phyloP scores from a whole-genome alignment of 163 green algal genomes.

The Chlamydomonas reinhardtii region DNA sequence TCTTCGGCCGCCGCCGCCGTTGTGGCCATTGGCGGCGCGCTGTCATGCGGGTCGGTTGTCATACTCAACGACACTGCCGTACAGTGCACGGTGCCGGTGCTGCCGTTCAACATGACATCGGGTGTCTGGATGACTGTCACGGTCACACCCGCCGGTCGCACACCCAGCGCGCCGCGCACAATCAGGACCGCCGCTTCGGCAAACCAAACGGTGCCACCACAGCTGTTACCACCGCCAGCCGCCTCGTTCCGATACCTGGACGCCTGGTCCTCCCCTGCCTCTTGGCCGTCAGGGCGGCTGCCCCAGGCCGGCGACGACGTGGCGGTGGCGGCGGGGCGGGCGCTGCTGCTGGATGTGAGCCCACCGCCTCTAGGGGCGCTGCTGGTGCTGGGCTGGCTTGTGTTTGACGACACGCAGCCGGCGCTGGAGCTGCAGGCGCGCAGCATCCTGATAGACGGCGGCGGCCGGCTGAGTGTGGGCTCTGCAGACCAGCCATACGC shows the following conservation, averaged over 20 bases:
- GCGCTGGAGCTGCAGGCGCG: background rate
- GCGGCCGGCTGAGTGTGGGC: constrained; percentile 65
- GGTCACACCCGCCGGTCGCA: no score
- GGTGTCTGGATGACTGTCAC: no score
- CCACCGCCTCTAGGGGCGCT: constrained; percentile 51
- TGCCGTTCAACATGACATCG: no score
- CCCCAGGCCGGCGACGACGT: constrained; percentile 58
- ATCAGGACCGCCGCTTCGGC: no score
- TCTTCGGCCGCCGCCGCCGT: no score
- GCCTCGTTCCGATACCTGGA: constrained; percentile 64
- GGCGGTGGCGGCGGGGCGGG: constrained; percentile 58
- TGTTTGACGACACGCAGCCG: constrained; percentile 58
- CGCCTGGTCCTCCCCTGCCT: constrained; percentile 62
- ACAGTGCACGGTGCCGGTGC: background rate
- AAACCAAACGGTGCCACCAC: no score
- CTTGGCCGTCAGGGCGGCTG: constrained; percentile 62
- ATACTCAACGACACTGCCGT: background rate
- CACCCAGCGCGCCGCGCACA: no score
- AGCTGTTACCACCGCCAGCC: no score
- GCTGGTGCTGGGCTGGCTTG: constrained; percentile 65
- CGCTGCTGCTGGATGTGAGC: constrained; percentile 71
- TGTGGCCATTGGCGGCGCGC: background rate
- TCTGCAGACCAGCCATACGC: constrained; percentile 46
- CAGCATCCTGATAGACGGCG: constrained; percentile 67
- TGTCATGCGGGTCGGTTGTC: background rate